These are phyloP conservation scores for Lyophyllum shimeji DNA, from an alignment of 768 basidiomycete genomes.

Conservation along the genomic window DNA sequence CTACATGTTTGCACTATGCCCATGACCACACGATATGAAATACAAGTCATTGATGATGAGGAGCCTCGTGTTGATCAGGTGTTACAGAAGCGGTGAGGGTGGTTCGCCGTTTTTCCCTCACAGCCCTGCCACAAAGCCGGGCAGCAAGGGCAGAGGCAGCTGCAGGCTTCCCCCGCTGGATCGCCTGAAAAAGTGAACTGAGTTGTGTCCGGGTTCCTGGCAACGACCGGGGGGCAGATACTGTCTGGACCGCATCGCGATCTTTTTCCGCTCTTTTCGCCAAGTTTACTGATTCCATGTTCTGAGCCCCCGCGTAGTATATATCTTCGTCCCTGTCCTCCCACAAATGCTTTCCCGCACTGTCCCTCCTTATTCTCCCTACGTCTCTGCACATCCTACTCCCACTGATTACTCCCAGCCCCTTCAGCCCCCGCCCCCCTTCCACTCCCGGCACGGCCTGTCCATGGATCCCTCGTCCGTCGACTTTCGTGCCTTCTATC, in stretches of 20 bases:
- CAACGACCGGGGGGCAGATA: slow-evolving; percentile 24
- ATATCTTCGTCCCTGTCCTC: slow-evolving; percentile 20
- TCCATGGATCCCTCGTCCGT: slow-evolving; percentile 65
- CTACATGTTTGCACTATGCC: slow-evolving; percentile 7
- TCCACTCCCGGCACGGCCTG: slow-evolving; percentile 28
- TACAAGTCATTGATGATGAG: neutral
- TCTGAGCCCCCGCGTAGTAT: slow-evolving; percentile 20
- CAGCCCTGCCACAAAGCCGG: slow-evolving; percentile 1
- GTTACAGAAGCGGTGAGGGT: neutral
- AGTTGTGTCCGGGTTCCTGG: slow-evolving; percentile 24
- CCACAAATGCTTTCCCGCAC: slow-evolving; percentile 27
- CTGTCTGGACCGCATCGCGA: slow-evolving; percentile 17
- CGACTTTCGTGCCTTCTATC: slow-evolving; percentile 83
- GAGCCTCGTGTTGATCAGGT: slow-evolving; percentile 13
- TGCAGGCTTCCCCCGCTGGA: neutral
- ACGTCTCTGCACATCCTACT: slow-evolving; percentile 17
- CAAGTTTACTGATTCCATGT: slow-evolving; percentile 21
- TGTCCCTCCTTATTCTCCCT: slow-evolving; percentile 18
- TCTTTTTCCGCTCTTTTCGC: slow-evolving; percentile 25
- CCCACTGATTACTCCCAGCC: slow-evolving; percentile 3
- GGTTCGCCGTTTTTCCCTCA: neutral
- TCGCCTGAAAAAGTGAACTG: slow-evolving; percentile 8
- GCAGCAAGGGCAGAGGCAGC: neutral
- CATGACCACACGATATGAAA: slow-evolving; percentile 10
- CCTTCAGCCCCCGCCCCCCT: slow-evolving; percentile 30